Conservation (phyloP, 208 protist genomes). For the Leishmania aethiopica region DNA sequence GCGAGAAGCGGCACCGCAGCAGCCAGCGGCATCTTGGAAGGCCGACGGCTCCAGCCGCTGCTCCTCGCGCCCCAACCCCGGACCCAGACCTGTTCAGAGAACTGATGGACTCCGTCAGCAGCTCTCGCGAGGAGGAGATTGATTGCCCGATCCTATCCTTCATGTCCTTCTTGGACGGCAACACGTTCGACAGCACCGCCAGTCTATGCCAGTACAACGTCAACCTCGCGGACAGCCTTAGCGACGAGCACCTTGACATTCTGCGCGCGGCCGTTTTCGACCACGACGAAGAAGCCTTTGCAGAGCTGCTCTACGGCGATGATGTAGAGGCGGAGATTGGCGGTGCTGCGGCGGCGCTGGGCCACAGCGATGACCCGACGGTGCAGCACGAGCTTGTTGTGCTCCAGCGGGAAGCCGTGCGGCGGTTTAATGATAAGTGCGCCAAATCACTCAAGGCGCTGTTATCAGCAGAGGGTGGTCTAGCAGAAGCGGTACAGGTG, state of each 20-base stretch:
- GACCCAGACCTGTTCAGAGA: background rate
- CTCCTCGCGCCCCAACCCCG: background rate
- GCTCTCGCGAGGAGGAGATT: conserved; percentile 25
- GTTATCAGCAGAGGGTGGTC: conserved; percentile 17
- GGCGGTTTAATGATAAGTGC: conserved; percentile 54
- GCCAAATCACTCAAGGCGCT: conserved; percentile 29
- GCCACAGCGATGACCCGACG: conserved; percentile 31
- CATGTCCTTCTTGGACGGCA: conserved; percentile 78
- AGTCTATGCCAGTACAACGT: conserved; percentile 80
- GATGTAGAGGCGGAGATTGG: conserved; percentile 52
- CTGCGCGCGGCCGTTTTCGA: conserved; percentile 67
- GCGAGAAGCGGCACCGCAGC: background rate
- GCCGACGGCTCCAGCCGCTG: background rate
- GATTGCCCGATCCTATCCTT: conserved; percentile 50
- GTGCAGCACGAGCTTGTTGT: conserved; percentile 36
- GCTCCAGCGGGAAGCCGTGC: conserved; percentile 34
- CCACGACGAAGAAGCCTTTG: conserved; percentile 77
- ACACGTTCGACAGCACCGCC: conserved; percentile 60
- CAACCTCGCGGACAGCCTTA: conserved; percentile 65
- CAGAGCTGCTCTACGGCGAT: conserved; percentile 86
- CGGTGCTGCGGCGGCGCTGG: conserved; percentile 25
- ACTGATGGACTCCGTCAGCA: conserved; percentile 22
- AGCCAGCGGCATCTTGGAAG: background rate
- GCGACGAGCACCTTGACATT: conserved; percentile 69
- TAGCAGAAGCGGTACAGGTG: conserved; percentile 36